Conservation (phyloP, 129 eudicot species). For the Artemisia annua region DNA sequence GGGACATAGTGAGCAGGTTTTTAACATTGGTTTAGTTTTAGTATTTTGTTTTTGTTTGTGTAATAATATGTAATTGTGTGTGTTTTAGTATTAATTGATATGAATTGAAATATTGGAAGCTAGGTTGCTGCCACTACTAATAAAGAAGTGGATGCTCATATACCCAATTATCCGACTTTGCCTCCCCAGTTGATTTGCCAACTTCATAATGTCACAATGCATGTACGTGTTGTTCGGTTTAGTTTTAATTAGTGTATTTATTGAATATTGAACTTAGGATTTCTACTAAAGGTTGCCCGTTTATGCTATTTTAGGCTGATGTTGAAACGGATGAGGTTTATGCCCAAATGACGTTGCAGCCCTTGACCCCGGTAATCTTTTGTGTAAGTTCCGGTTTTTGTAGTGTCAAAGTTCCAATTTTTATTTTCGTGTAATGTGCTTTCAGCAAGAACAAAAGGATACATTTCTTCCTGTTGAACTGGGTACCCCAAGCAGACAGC, state of each 20-base stretch:
- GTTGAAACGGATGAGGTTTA: conserved; percentile 98
- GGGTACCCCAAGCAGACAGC: conserved; percentile 94
- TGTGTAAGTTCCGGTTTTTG: background rate
- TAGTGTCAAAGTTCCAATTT: background rate
- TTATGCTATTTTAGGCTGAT: conserved; percentile 80
- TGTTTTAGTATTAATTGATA: conserved; percentile 30
- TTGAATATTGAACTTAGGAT: background rate
- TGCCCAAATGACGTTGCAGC: conserved; percentile 99
- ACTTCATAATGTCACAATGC: conserved; percentile 99
- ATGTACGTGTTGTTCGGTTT: conserved; percentile 52
- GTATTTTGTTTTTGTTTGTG: background rate
- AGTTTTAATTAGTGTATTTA: background rate
- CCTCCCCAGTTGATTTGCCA: conserved; percentile 97
- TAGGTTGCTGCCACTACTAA: conserved; percentile 99
- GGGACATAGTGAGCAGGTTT: conserved; percentile 99
- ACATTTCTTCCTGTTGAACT: conserved; percentile 94
- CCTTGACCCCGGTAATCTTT: conserved; percentile 74
- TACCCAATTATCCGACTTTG: conserved; percentile 94
- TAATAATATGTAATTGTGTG: background rate
- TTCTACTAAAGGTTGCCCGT: background rate
- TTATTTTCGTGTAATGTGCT: conserved; percentile 6
- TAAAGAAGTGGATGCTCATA: conserved; percentile 94
- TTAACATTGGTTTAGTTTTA: background rate
- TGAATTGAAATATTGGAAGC: conserved; percentile 41
- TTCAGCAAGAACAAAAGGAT: conserved; percentile 97